Evolutionary conservation across 2,329 filamentous ascomycete genomes (phyloP).

Genomic region (Pseudonectria buxi): DNA sequence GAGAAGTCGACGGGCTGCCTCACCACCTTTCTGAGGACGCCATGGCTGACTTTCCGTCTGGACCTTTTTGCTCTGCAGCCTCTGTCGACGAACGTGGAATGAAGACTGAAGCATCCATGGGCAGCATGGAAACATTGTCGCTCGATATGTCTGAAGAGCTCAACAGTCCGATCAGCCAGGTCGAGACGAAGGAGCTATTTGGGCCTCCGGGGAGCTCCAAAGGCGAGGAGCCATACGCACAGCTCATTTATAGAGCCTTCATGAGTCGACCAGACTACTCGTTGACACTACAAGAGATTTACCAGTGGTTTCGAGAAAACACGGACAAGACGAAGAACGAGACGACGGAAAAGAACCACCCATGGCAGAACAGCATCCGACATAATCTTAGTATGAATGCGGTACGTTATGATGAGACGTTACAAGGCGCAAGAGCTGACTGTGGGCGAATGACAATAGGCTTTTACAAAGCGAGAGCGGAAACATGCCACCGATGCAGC

Average conservation of each 20-base stretch:
- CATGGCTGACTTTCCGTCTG: constrained; percentile 8
- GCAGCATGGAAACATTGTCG: constrained; percentile 5
- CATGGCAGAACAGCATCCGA: constrained; percentile 89
- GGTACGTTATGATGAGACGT: constrained; percentile 42
- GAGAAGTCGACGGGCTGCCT: constrained; percentile 13
- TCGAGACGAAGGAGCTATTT: constrained; percentile 6
- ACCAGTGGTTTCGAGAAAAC: constrained; percentile 80
- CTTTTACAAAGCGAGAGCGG: constrained; percentile 35
- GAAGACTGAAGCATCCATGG: constrained; percentile 10
- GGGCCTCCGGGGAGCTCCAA: constrained; percentile 12
- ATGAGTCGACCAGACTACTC: constrained; percentile 57
- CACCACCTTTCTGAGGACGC: constrained; percentile 7
- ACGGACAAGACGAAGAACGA: constrained; percentile 69
- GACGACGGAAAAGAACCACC: constrained; percentile 47
- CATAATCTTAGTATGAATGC: constrained; percentile 96
- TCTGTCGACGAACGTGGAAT: constrained; percentile 15
- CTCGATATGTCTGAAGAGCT: constrained; percentile 3
- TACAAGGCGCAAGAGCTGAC: not conserved
- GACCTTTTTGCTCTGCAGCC: constrained; percentile 11
- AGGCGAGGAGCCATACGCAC: constrained; percentile 65
- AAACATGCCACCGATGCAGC: constrained; percentile 12
- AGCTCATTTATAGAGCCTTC: constrained; percentile 72
- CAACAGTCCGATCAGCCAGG: constrained; percentile 5
- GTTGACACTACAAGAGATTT: constrained; percentile 80
- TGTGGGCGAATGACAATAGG: constrained; percentile 20